Conservation (phyloP, 2,329 filamentous ascomycete genomes). For the Penicillium sp. region DNA sequence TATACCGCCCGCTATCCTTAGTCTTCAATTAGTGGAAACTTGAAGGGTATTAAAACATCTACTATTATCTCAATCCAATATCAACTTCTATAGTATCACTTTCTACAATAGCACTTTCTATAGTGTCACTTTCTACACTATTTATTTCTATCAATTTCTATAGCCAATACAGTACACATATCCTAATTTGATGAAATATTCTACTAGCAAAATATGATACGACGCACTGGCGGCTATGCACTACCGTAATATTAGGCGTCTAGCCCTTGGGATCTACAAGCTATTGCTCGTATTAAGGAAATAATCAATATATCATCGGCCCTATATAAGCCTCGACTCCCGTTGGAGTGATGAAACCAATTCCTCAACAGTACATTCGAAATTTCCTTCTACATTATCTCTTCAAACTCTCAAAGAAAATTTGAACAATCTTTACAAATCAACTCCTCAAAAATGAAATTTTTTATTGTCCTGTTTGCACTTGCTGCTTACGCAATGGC, state of each 20-base stretch:
- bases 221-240: not conserved
- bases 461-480: conserved; percentile 1
- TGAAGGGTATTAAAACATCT: too few species aligned
- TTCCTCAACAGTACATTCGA: not conserved
- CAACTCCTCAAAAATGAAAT: not conserved
- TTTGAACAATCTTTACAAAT: too few species aligned
- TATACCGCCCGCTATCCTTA: too few species aligned
- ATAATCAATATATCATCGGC: not conserved
- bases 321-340: not conserved
- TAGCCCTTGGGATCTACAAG: not conserved
- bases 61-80: too few species aligned
- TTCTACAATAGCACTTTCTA: not conserved
- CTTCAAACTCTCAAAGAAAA: not conserved
- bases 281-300: not conserved
- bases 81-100: too few species aligned
- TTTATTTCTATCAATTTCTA: not conserved
- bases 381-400: not conserved
- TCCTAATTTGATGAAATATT: not conserved
- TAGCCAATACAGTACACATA: not conserved
- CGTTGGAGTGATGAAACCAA: not conserved
- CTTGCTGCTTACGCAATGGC: conserved; percentile 3
- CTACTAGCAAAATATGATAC: not conserved
- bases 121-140: not conserved
- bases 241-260: not conserved
- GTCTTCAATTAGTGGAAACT: too few species aligned